Evolutionary conservation across 257 asterid genomes (phyloP).

Genomic region (Cruciata laevipes): DNA sequence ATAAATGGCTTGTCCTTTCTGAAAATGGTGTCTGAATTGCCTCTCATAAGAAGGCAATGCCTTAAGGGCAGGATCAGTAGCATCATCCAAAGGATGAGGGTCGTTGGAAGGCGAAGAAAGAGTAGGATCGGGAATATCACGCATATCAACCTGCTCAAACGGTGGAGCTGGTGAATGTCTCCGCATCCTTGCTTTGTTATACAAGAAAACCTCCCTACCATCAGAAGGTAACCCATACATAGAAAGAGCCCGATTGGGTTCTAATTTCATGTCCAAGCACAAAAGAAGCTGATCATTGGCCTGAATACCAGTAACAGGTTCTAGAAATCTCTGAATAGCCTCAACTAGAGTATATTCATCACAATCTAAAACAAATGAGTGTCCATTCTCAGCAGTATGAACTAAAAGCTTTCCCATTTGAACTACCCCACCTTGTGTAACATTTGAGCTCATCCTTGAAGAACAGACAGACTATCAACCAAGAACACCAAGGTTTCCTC

Average conservation of each 20-base stretch:
- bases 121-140: constrained; percentile 59
- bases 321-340: constrained; percentile 54
- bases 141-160: constrained; percentile 47
- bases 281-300: constrained; percentile 72
- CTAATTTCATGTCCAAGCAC: constrained; percentile 83
- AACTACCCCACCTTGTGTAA: constrained; percentile 42
- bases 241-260: constrained; percentile 62
- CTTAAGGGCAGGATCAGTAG: constrained; percentile 83
- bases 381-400: constrained; percentile 87
- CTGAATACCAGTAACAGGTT: constrained; percentile 53
- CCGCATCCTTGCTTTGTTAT: constrained; percentile 78
- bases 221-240: constrained; percentile 66
- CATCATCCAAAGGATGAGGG: constrained; percentile 76
- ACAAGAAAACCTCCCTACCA: constrained; percentile 68
- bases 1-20: constrained; percentile 67
- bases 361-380: constrained; percentile 57
- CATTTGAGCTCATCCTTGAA: constrained; percentile 44
- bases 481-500: constrained; percentile 7
- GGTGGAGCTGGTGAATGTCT: constrained; percentile 52
- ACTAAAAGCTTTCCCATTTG: constrained; percentile 74
- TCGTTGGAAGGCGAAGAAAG: constrained; percentile 44
- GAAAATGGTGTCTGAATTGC: constrained; percentile 86
- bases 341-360: constrained; percentile 75
- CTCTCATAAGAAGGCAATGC: constrained; percentile 89
- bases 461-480: constrained; percentile 14